Evolutionary conservation across 257 asterid genomes (phyloP).

Genomic region (Jacaranda copaia): DNA sequence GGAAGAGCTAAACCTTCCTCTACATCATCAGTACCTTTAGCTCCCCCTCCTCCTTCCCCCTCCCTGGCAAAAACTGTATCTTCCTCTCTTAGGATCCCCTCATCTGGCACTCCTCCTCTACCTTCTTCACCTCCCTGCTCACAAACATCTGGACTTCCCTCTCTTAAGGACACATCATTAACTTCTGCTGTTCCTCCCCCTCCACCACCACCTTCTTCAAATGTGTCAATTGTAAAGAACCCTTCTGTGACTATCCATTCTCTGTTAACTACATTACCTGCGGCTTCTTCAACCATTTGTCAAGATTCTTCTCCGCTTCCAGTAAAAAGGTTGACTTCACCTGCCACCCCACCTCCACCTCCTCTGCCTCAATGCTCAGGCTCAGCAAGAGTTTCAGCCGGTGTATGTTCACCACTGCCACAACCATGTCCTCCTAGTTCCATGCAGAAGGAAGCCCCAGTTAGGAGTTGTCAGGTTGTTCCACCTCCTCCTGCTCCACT

Average conservation of each 20-base stretch:
- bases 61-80: not conserved
- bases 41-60: conserved; percentile 6
- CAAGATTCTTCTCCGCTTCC: conserved; percentile 22
- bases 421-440: conserved; percentile 39
- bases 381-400: conserved; percentile 28
- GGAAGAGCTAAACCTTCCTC: conserved; percentile 5
- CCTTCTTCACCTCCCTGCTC: not conserved
- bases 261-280: conserved; percentile 23
- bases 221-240: conserved; percentile 14
- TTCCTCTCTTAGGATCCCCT: conserved; percentile 17
- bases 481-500: conserved; percentile 82
- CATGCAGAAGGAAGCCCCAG: conserved; percentile 31
- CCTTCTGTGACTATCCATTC: conserved; percentile 22
- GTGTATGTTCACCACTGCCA: conserved; percentile 32
- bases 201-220: conserved; percentile 40
- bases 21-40: not conserved
- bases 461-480: conserved; percentile 39
- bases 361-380: conserved; percentile 43
- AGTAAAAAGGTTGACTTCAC: conserved; percentile 18
- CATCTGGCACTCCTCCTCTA: conserved; percentile 11
- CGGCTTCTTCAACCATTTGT: conserved; percentile 12
- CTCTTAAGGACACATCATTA: conserved; percentile 24
- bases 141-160: conserved; percentile 26
- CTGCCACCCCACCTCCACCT: conserved; percentile 42
- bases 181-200: conserved; percentile 35